These are phyloP conservation scores for Exophiala lecanii-corni DNA, from an alignment of 2,329 filamentous ascomycete genomes.

Conservation along the genomic window DNA sequence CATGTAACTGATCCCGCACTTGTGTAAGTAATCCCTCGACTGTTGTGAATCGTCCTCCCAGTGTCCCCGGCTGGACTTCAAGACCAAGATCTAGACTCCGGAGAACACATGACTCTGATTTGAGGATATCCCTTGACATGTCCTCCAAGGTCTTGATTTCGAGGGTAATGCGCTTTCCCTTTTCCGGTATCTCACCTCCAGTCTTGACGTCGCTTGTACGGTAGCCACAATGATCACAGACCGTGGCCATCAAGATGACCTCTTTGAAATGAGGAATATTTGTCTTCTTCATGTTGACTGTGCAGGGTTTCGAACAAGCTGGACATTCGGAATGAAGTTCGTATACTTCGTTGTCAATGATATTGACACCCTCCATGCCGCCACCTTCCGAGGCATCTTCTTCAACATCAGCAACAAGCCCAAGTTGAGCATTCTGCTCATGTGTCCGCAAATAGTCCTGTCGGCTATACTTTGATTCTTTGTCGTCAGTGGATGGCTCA, in stretches of 20 bases:
- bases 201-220: slow-evolving; percentile 97
- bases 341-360: slow-evolving; percentile 89
- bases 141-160: slow-evolving; percentile 66
- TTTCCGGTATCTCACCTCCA: slow-evolving; percentile 81
- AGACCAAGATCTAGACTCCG: slow-evolving; percentile 83
- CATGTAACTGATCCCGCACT: slow-evolving; percentile 81
- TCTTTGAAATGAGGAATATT: slow-evolving; percentile 98
- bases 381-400: slow-evolving; percentile 39
- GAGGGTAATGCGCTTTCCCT: slow-evolving; percentile 78
- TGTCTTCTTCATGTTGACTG: slow-evolving; percentile 97
- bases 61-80: slow-evolving; percentile 83
- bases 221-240: slow-evolving; percentile 88
- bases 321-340: slow-evolving; percentile 88
- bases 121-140: slow-evolving; percentile 87
- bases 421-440: slow-evolving; percentile 82
- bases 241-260: slow-evolving; percentile 90
- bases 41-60: slow-evolving; percentile 94
- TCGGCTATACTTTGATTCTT: slow-evolving; percentile 85
- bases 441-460: slow-evolving; percentile 75
- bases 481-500: slow-evolving; percentile 69
- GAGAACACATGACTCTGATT: slow-evolving; percentile 86
- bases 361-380: slow-evolving; percentile 66
- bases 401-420: slow-evolving; percentile 53
- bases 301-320: slow-evolving; percentile 78
- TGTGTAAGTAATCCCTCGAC: slow-evolving; percentile 91